Evolutionary conservation across 2,329 filamentous ascomycete genomes (phyloP).

Genomic region (Claviceps lovelessii): DNA sequence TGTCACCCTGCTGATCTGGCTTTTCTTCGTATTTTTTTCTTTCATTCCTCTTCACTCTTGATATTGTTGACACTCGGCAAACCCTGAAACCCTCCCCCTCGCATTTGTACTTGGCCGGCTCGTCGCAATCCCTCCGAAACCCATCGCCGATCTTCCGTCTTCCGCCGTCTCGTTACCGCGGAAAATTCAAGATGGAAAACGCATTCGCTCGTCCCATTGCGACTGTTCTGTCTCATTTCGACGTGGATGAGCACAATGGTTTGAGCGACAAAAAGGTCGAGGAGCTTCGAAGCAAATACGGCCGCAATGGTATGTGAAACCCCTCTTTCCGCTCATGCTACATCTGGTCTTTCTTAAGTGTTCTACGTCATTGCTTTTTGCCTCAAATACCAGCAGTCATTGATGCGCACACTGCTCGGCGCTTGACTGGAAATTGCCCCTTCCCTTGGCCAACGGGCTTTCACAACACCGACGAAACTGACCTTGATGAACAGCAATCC

Average conservation of each 20-base stretch:
- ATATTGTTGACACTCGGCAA: background rate
- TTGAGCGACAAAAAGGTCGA: slow-evolving; percentile 45
- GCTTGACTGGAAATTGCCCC: background rate
- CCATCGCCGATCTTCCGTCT: slow-evolving; percentile 1
- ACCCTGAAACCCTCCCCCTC: background rate
- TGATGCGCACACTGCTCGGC: background rate
- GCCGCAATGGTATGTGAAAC: slow-evolving; percentile 46
- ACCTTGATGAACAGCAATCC: slow-evolving; percentile 31
- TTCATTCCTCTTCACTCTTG: background rate
- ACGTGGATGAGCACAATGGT: slow-evolving; percentile 39
- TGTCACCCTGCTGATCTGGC: slow-evolving; percentile 10
- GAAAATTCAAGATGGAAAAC: slow-evolving; percentile 38
- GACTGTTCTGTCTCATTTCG: slow-evolving; percentile 45
- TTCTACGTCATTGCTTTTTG: background rate
- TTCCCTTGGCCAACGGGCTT: background rate
- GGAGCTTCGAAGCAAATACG: slow-evolving; percentile 42
- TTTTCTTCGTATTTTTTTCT: background rate
- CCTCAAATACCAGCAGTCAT: background rate
- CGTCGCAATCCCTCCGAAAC: background rate
- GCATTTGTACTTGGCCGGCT: slow-evolving; percentile 1
- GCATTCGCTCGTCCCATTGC: slow-evolving; percentile 44
- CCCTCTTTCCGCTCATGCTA: background rate
- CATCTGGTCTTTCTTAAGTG: slow-evolving; percentile 2
- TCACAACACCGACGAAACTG: slow-evolving; percentile 4
- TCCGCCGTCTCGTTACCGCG: slow-evolving; percentile 3